These are phyloP conservation scores for Vitis hybrid DNA, from an alignment of 177 flowering plant species.

Conservation along the genomic window DNA sequence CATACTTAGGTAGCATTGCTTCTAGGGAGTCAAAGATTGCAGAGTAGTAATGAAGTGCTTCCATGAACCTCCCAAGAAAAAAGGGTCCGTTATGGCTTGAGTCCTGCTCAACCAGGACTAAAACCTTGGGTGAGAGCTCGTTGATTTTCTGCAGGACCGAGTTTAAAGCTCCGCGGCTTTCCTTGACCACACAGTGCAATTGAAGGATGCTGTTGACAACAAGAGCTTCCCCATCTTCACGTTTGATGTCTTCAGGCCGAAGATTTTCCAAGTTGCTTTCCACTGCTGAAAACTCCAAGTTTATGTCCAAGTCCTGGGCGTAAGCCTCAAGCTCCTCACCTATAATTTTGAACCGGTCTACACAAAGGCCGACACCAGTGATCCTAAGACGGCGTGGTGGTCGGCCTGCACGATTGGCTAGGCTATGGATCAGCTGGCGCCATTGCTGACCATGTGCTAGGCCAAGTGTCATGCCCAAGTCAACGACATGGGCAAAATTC, in stretches of 20 bases:
- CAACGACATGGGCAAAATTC: conserved; percentile 71
- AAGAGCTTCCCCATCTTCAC: conserved; percentile 44
- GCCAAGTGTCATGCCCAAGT: conserved; percentile 71
- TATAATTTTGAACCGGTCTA: conserved; percentile 28
- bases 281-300: conserved; percentile 49
- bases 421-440: conserved; percentile 56
- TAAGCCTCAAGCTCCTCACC: conserved; percentile 52
- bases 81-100: conserved; percentile 83
- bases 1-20: conserved; percentile 69
- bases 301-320: conserved; percentile 43
- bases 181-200: conserved; percentile 74
- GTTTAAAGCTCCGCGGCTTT: conserved; percentile 76
- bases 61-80: conserved; percentile 80
- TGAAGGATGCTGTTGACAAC: conserved; percentile 69
- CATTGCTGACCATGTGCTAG: conserved; percentile 65
- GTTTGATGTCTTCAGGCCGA: conserved; percentile 40
- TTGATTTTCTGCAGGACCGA: conserved; percentile 63
- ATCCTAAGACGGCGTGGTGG: conserved; percentile 50
- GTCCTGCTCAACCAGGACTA: conserved; percentile 71
- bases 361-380: conserved; percentile 50
- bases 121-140: conserved; percentile 47
- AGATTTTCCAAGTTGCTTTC: conserved; percentile 59
- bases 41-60: conserved; percentile 54
- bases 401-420: conserved; percentile 45
- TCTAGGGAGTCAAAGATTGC: conserved; percentile 63